Evolutionary conservation across 495 filamentous ascomycete genomes (phyloP).

Genomic region (Penicillium dipodomyicola): DNA sequence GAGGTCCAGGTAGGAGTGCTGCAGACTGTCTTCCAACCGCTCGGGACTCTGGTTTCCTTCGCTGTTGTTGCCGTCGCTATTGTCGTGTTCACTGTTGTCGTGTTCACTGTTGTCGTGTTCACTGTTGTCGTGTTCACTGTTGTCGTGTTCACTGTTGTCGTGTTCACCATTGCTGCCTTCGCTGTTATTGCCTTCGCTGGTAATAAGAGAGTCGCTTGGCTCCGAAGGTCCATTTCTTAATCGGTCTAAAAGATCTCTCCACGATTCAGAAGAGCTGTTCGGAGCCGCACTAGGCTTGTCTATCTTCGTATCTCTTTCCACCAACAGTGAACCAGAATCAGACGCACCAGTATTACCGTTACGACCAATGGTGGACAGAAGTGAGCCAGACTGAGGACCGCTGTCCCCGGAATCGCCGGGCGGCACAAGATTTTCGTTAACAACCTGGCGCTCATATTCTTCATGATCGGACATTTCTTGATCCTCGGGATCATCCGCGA

Average conservation of each 20-base stretch:
- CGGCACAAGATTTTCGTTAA: conserved; percentile 13
- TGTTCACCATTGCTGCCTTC: too few relatives aligned
- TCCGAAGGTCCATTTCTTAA: conserved; percentile 21
- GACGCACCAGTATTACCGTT: background rate
- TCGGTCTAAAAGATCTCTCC: conserved; percentile 9
- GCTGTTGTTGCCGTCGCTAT: conserved; percentile 4
- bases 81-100: conserved; percentile 5
- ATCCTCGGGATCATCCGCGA: conserved; percentile 4
- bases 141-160: background rate
- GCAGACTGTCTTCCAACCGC: conserved; percentile 5
- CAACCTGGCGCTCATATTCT: conserved; percentile 23
- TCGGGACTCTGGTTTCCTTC: conserved; percentile 1
- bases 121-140: background rate
- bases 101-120: conserved; percentile 3
- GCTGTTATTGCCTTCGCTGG: conserved; percentile 6
- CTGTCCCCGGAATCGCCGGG: conserved; percentile 4
- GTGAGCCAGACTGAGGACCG: conserved; percentile 16
- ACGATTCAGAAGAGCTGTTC: background rate
- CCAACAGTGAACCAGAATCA: background rate
- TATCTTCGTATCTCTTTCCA: background rate
- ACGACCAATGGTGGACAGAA: conserved; percentile 15
- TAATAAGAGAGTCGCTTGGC: background rate
- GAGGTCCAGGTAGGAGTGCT: conserved; percentile 4
- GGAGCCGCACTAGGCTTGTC: conserved; percentile 3
- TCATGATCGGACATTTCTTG: background rate